Percentiles rank a stretch among this genome's conserved stretches.
These are phyloP conservation scores for Colletotrichum sp. DNA, from an alignment of 2,329 filamentous ascomycete species.

Conservation along the genomic window DNA sequence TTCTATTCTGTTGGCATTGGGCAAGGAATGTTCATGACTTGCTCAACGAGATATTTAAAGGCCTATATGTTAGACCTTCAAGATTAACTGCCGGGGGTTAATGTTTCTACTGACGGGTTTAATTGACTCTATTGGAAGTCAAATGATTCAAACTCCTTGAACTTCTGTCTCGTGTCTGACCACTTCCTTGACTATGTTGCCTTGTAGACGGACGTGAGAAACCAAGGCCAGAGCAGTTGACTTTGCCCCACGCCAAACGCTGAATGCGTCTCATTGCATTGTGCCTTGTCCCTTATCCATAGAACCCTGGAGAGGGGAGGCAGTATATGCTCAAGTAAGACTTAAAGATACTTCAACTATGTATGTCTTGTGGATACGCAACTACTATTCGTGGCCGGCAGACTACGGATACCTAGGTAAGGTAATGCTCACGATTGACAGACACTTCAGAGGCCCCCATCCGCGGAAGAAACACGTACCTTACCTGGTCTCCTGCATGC, in stretches of 20 bases:
- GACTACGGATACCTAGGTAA: background rate
- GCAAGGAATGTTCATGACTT: background rate
- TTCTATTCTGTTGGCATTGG: background rate
- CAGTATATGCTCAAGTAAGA: background rate
- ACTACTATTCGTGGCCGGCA: background rate
- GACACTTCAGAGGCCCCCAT: background rate
- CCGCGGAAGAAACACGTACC: background rate
- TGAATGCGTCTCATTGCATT: background rate
- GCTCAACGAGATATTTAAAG: background rate
- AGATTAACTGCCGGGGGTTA: background rate
- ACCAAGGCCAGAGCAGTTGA: background rate
- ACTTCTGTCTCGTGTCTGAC: background rate
- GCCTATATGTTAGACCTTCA: background rate
- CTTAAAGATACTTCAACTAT: background rate
- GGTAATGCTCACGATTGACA: background rate
- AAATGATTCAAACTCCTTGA: background rate
- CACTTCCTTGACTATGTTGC: background rate
- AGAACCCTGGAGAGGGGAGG: background rate
- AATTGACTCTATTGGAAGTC: background rate
- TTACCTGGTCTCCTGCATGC: background rate
- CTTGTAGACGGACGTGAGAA: background rate
- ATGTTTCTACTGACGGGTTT: background rate
- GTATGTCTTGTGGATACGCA: background rate
- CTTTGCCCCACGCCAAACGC: background rate
- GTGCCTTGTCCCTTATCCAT: background rate